Base-by-base conservation (phyloP, 2,329 filamentous ascomycete species). In the Teratosphaeriaceae sp. region DNA sequence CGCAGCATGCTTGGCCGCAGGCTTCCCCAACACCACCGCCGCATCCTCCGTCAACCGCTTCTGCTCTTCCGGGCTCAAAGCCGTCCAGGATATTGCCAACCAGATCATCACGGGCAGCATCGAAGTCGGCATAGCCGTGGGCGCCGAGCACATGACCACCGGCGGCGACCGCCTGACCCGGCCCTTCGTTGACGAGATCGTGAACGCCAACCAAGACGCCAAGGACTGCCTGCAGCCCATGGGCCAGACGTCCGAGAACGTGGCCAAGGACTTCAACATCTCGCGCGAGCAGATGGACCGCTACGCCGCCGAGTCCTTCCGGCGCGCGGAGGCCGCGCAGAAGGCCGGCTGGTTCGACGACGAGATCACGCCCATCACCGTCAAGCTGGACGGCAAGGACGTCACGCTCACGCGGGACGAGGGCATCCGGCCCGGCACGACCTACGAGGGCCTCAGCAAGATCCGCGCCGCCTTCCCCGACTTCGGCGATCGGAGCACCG, bases 221-320 rank as follows among this genome's bases (percentile, higher is more conserved):
- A 67, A 67, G 36, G 90, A 97, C 70, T 92, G 88, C 74, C 79
- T 90, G 79, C 79, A 88, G 75, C 85, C 90, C 53, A 98, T 98
- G 92, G 92, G 92, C 18, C 94, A 94, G 79, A 98, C 92, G 2
- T 90, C 84, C 46, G 92, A 98, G 73, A 97, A 97, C 63, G 88
- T 98, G 21, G 88, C 84, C 56, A 80, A 80, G 38, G 92, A 97
- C 69, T 97, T 97, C 66, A 79, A 84, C 61, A 82, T 98, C 62
- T 70, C 79, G 2, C 79, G 92, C 48, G 81, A 89, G 62, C 69
- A 71, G 63, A 86, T 97, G 70, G 92, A 98, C 67, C 72, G 76
- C 53, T 97, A 82, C 65, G 87, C 92, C 0, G 85, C 85, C 8
- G 88, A 94, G 71, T 88, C 83, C 35, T 98, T 88, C 73, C 78